Conservation (phyloP, 768 basidiomycete species). For the Lentinus tigrinus region DNA sequence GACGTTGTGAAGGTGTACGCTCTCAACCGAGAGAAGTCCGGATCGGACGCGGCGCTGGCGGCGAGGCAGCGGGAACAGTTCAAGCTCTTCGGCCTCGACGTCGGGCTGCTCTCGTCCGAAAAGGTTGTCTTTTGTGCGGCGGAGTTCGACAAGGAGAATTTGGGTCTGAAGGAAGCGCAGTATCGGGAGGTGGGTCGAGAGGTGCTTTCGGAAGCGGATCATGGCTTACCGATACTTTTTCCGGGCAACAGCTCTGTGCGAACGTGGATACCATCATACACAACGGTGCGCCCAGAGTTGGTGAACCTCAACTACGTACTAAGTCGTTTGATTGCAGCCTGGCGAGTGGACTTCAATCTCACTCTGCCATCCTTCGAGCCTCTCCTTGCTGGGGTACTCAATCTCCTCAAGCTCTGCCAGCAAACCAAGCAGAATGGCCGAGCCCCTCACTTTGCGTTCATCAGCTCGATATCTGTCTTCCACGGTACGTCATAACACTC, state of each 20-base stretch:
- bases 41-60: neutral
- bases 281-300: slow-evolving; percentile 25
- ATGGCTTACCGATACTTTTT: neutral
- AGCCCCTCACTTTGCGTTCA: slow-evolving; percentile 24
- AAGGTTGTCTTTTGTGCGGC: slow-evolving; percentile 16
- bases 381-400: slow-evolving; percentile 27
- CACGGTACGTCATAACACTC: slow-evolving; percentile 1
- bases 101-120: neutral
- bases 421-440: neutral
- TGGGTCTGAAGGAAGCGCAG: slow-evolving; percentile 12
- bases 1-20: slow-evolving; percentile 25
- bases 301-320: neutral
- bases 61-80: slow-evolving; percentile 17
- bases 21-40: slow-evolving; percentile 20
- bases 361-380: slow-evolving; percentile 38
- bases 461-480: slow-evolving; percentile 12
- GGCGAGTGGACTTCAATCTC: slow-evolving; percentile 44
- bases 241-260: slow-evolving; percentile 1
- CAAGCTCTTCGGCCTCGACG: slow-evolving; percentile 15
- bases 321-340: slow-evolving; percentile 23
- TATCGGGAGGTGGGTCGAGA: slow-evolving; percentile 17
- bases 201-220: neutral
- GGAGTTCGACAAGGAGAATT: slow-evolving; percentile 4
- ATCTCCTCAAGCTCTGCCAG: slow-evolving; percentile 12
- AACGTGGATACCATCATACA: slow-evolving; percentile 38